Conservation (phyloP, 352 stramenopile species). For the Phytophthora hibernalis region DNA sequence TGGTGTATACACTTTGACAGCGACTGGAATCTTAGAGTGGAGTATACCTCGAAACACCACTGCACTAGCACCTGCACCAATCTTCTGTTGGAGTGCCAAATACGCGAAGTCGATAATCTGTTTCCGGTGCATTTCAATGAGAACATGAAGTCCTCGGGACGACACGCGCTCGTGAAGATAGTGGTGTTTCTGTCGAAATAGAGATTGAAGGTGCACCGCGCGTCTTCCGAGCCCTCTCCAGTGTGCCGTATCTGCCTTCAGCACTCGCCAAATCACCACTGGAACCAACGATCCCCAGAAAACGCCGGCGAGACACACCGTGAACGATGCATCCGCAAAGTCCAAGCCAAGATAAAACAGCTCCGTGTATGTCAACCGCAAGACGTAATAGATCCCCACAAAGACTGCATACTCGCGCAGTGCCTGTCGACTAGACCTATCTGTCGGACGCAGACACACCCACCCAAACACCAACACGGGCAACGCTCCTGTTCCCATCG, state of each 20-base stretch:
- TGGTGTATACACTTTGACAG: slow-evolving; percentile 85
- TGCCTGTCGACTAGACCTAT: slow-evolving; percentile 51
- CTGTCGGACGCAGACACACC: slow-evolving; percentile 49
- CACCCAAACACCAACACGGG: slow-evolving; percentile 55
- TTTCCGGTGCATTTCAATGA: slow-evolving; percentile 76
- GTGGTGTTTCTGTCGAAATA: slow-evolving; percentile 60
- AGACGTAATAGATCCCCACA: slow-evolving; percentile 46
- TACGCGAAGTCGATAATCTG: slow-evolving; percentile 75
- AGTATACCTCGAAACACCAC: slow-evolving; percentile 72
- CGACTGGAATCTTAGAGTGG: slow-evolving; percentile 58
- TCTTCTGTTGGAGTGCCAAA: slow-evolving; percentile 50
- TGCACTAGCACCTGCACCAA: slow-evolving; percentile 62
- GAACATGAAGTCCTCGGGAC: slow-evolving; percentile 67
- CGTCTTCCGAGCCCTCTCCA: slow-evolving; percentile 72
- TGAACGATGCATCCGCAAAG: slow-evolving; percentile 38
- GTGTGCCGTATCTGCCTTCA: slow-evolving; percentile 76
- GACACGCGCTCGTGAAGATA: slow-evolving; percentile 63
- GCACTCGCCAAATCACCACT: slow-evolving; percentile 73
- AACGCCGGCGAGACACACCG: slow-evolving; percentile 45
- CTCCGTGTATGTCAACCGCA: slow-evolving; percentile 52
- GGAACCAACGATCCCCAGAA: slow-evolving; percentile 64
- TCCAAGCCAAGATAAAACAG: slow-evolving; percentile 38
- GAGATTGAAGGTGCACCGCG: slow-evolving; percentile 56
- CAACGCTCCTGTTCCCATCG: slow-evolving; percentile 42
- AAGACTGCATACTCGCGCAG: slow-evolving; percentile 73